These are phyloP conservation scores for Funneliformis caledonium DNA, from an alignment of 371 early-diverging fungal genomes.

Conservation along the genomic window DNA sequence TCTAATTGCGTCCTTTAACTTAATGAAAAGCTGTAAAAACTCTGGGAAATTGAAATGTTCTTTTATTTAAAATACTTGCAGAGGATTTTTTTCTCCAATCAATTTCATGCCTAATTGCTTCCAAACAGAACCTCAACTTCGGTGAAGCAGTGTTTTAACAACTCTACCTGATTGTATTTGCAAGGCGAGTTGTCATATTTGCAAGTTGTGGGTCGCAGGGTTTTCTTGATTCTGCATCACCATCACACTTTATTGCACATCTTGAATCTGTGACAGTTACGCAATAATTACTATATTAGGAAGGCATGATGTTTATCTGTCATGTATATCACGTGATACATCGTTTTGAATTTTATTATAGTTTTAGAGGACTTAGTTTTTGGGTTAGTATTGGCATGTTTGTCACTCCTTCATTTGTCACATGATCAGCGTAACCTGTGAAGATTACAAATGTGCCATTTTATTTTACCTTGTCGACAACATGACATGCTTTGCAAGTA, in stretches of 20 bases:
- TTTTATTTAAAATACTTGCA: not conserved
- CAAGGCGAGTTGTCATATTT: constrained; percentile 14
- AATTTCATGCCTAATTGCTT: not conserved
- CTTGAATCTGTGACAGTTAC: too few species aligned
- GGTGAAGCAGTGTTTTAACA: not conserved
- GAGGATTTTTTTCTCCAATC: not conserved
- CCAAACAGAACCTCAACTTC: not conserved
- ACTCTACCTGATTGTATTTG: constrained; percentile 32
- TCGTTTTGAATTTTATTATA: too few species aligned
- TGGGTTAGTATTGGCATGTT: too few species aligned
- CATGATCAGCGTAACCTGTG: too few species aligned
- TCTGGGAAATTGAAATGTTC: not conserved
- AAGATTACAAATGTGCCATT: too few species aligned
- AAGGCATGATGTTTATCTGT: too few species aligned
- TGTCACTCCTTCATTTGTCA: too few species aligned
- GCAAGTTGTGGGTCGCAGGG: constrained; percentile 23
- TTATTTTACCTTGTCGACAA: too few species aligned
- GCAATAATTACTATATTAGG: too few species aligned
- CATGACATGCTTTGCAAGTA: too few species aligned
- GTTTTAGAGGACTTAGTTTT: too few species aligned
- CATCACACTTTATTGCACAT: constrained; percentile 27
- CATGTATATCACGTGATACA: too few species aligned
- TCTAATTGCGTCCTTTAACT: not conserved
- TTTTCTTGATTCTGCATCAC: not conserved
- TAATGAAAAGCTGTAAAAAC: not conserved